These are phyloP conservation scores for Pestalotiopsis sp. DNA, from an alignment of 2,329 filamentous ascomycete genomes.

Conservation along the genomic window DNA sequence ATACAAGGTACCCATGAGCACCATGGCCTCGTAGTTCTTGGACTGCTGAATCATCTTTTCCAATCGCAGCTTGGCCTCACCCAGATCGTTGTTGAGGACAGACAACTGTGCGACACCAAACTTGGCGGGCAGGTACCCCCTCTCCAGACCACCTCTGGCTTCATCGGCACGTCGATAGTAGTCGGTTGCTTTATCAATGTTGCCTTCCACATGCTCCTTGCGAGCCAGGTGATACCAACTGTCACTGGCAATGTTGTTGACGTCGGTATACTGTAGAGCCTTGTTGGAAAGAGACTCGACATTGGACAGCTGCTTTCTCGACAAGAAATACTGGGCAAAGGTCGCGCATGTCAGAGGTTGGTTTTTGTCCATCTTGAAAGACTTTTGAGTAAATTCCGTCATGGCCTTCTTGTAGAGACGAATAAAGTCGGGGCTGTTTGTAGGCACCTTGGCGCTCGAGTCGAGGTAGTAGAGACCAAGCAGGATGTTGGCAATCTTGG, in stretches of 20 bases:
- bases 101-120: conserved; percentile 91
- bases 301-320: conserved; percentile 77
- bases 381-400: conserved; percentile 90
- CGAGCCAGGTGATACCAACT: conserved; percentile 94
- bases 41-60: conserved; percentile 93
- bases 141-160: conserved; percentile 87
- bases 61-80: conserved; percentile 88
- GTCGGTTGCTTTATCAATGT: conserved; percentile 75
- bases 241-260: conserved; percentile 95
- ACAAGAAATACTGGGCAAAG: conserved; percentile 88
- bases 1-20: conserved; percentile 85
- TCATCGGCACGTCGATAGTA: conserved; percentile 91
- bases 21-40: conserved; percentile 86
- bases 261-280: conserved; percentile 93
- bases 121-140: conserved; percentile 90
- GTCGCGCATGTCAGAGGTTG: conserved; percentile 87
- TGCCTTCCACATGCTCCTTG: conserved; percentile 84
- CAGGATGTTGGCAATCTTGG: conserved; percentile 87
- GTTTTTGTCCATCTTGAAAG: conserved; percentile 91
- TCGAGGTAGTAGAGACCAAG: conserved; percentile 90
- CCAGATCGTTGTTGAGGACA: conserved; percentile 80
- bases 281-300: conserved; percentile 88
- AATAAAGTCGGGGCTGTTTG: conserved; percentile 83
- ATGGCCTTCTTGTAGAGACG: conserved; percentile 90
- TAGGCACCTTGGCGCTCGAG: conserved; percentile 78